Evolutionary conservation across 2,329 filamentous ascomycete genomes (phyloP).

Genomic region (Bipolaris bicolor): DNA sequence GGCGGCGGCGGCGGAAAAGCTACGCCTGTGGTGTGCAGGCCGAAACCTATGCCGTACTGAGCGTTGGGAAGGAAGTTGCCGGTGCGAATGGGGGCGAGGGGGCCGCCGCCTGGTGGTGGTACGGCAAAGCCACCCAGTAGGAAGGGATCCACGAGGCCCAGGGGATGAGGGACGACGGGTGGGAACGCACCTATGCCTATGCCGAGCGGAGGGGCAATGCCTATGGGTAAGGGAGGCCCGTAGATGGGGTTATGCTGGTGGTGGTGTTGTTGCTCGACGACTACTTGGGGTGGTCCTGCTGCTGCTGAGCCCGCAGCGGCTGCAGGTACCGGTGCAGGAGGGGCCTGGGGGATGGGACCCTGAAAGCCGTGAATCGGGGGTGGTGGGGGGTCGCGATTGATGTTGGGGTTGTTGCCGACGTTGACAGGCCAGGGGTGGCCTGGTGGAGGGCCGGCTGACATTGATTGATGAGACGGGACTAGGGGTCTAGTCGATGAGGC

Average conservation of each 20-base stretch:
- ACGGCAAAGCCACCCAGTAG: constrained; percentile 12
- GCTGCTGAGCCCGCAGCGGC: not conserved
- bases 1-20: constrained; percentile 37
- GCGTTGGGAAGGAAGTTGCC: constrained; percentile 34
- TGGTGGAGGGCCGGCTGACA: constrained; percentile 38
- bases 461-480: constrained; percentile 8
- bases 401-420: constrained; percentile 44
- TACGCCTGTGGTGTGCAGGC: constrained; percentile 27
- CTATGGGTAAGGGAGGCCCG: constrained; percentile 29
- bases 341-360: constrained; percentile 13
- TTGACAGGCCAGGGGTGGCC: constrained; percentile 38
- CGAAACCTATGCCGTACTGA: constrained; percentile 37
- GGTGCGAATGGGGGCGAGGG: constrained; percentile 33
- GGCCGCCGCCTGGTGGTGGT: constrained; percentile 23
- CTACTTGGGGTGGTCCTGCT: constrained; percentile 14
- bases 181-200: constrained; percentile 36
- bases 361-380: constrained; percentile 28
- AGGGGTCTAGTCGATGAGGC: not conserved
- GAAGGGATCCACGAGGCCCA: constrained; percentile 33
- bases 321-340: constrained; percentile 10
- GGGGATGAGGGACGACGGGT: constrained; percentile 20
- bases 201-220: constrained; percentile 22
- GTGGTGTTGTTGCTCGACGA: constrained; percentile 33
- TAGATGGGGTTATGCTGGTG: constrained; percentile 34
- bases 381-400: constrained; percentile 42